These are phyloP conservation scores for Nemania sp. DNA, from an alignment of 2,329 filamentous ascomycete species.

Conservation along the genomic window DNA sequence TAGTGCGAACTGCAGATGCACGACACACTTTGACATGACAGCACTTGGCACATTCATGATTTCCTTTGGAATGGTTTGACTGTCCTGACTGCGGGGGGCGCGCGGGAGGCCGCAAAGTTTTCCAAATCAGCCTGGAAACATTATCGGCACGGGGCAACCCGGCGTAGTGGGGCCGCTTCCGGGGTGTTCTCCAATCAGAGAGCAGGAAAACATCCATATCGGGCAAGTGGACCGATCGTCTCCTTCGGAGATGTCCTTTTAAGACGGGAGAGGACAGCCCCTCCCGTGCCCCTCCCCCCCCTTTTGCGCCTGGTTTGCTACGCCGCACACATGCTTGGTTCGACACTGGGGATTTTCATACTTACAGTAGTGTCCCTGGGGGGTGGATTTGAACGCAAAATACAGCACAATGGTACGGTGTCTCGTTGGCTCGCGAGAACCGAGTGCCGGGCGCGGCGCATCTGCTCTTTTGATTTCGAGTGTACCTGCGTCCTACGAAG, in stretches of 20 bases:
- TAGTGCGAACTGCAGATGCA: constrained; percentile 22
- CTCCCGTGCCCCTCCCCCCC: not conserved
- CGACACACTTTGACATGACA: constrained; percentile 22
- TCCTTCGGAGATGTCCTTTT: constrained; percentile 17
- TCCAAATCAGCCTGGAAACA: constrained; percentile 10
- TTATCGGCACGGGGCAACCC: not conserved
- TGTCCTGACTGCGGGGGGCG: not conserved
- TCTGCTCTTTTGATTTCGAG: not conserved
- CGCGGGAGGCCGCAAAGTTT: not conserved
- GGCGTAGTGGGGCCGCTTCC: not conserved
- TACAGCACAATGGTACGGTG: not conserved
- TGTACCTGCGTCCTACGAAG: no score
- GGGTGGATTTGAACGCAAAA: not conserved
- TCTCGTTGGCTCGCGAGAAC: constrained; percentile 18
- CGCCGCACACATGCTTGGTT: constrained; percentile 1
- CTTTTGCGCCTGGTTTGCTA: constrained; percentile 1
- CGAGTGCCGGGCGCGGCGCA: constrained; percentile 10
- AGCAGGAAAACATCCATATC: not conserved
- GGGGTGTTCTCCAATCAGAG: not conserved
- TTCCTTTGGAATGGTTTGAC: not conserved
- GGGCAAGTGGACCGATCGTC: constrained; percentile 6
- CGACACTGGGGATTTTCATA: not conserved
- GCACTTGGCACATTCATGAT: constrained; percentile 18
- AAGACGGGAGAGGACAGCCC: not conserved
- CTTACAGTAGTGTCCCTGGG: constrained; percentile 18